Evolutionary conservation across 345 rosid species (phyloP), one percentile per base, ranked within the genome.

Genomic region (Firmiana major): DNA sequence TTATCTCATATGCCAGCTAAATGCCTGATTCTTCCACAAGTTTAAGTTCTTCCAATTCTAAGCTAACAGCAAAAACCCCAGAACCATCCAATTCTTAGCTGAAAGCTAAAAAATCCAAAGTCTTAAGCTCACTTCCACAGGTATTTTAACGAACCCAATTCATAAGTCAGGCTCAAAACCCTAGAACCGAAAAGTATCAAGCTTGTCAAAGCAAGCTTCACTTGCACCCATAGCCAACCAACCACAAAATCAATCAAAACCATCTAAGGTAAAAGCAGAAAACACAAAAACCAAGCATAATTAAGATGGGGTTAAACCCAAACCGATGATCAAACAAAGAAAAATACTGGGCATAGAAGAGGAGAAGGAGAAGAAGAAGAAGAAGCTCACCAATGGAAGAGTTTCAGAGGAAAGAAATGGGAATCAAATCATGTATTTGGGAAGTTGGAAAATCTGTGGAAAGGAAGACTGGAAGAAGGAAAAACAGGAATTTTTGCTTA

Each of bases 401-500:
- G 43, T 54, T 51, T 46, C 8, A 63, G 26, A 54, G 71, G 7
- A 48, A 28, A 21, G 43, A 68, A 22, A 53, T 54, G 24, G 45
- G 34, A 55, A 15, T 21, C 26, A 31, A 58, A 82, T 73, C 82
- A 86, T 81, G 71, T 71, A 82, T 26, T 38, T 57, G 9, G 60
- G 74, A 26, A 72, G 80, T 59, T 40, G 76, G 67, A 67, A 71
- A 80, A 75, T 77, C 75, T 36, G 81, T 65, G 81, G 79, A 77
- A 74, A 67, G 42, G 36, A 74, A 58, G 46, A 68, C 77, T 31
- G 26, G 51, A 34, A 24, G 79, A 63, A 78, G 62, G 70, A 36
- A 71, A 80, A 75, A 79, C 71, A 31, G 51, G 77, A 82, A 74
- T 65, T 79, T 69, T 76, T 74, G 28, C 72, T 55, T 74, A 79